Evolutionary conservation across 1,139 yeast species (phyloP), one percentile per base, ranked within the genome.

Genomic region (Lodderomyces elongisporus): DNA sequence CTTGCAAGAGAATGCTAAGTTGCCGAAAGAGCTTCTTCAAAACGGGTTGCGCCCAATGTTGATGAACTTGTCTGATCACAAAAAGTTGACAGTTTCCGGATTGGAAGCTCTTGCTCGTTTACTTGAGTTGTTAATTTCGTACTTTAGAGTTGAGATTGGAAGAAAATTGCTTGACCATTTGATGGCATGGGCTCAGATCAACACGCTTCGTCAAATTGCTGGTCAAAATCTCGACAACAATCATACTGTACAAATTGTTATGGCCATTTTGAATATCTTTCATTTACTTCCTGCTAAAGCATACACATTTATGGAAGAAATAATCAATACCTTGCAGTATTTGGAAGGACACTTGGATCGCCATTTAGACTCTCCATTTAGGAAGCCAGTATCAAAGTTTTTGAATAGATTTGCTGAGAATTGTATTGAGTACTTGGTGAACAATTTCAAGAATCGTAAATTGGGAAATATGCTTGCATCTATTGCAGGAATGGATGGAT

Each of bases 121-220:
- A 22, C 66, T 93, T 34, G 96, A 91, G 50, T 65, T 93, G 17
- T 67, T 93, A 46, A 88, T 91, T 25, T 85, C 94, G 2, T 91
- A 93, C 50, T 93, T 93, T 65, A 83, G 94, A 53, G 96, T 91
- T 15, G 99, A 93, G 56, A 91, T 93, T 45, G 99, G 99, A 22
- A 74, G 89, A 37, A 93, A 93, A 50, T 65, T 93, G 35, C 69
- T 93, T 20, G 98, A 93, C 49, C 98, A 93, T 58, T 66, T 91
- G 45, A 85, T 82, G 74, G 96, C 96, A 0, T 89, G 96, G 96
- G 96, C 97, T 0, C 93, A 87, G 45, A 87, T 94, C 5, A 74
- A 76, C 30, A 77, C 85, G 1, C 60, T 93, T 32, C 75, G 85
- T 33, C 75, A 75, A 44, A 73, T 82, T 34, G 79, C 95, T 0